phyloP scores from a whole-genome alignment of 2,329 filamentous ascomycete genomes.

The Raffaelea deltoideospora region DNA sequence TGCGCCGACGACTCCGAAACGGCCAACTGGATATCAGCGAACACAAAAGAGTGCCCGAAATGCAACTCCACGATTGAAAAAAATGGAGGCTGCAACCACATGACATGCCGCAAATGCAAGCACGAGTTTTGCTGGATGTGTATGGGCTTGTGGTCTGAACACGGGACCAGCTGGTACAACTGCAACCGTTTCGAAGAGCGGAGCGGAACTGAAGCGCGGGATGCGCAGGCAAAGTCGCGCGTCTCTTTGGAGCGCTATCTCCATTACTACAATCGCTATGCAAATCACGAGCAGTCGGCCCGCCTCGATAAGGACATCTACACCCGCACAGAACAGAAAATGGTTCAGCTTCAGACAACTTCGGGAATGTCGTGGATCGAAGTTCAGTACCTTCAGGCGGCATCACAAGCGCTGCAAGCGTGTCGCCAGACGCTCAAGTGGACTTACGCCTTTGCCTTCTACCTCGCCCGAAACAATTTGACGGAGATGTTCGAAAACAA shows the following conservation, averaged over 20 bases:
- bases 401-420: slow-evolving; percentile 83
- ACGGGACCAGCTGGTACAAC: slow-evolving; percentile 98
- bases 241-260: slow-evolving; percentile 90
- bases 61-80: slow-evolving; percentile 98
- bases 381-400: slow-evolving; percentile 88
- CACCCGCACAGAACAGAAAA: slow-evolving; percentile 95
- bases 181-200: slow-evolving; percentile 97
- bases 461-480: slow-evolving; percentile 86
- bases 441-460: slow-evolving; percentile 98
- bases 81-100: slow-evolving; percentile 95
- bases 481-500: slow-evolving; percentile 98
- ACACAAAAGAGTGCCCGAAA: slow-evolving; percentile 95
- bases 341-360: slow-evolving; percentile 85
- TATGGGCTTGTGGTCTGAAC: slow-evolving; percentile 97
- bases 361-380: slow-evolving; percentile 99
- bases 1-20: slow-evolving; percentile 97
- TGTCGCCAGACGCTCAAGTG: slow-evolving; percentile 98
- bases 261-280: slow-evolving; percentile 98
- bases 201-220: slow-evolving; percentile 76
- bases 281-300: slow-evolving; percentile 96
- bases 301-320: slow-evolving; percentile 94
- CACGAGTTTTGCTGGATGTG: slow-evolving; percentile 99
- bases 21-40: slow-evolving; percentile 97
- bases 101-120: slow-evolving; percentile 92
- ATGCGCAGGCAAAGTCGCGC: slow-evolving; percentile 80